Conservation (phyloP, 257 asterid species). For the Ilex aquifolium region DNA sequence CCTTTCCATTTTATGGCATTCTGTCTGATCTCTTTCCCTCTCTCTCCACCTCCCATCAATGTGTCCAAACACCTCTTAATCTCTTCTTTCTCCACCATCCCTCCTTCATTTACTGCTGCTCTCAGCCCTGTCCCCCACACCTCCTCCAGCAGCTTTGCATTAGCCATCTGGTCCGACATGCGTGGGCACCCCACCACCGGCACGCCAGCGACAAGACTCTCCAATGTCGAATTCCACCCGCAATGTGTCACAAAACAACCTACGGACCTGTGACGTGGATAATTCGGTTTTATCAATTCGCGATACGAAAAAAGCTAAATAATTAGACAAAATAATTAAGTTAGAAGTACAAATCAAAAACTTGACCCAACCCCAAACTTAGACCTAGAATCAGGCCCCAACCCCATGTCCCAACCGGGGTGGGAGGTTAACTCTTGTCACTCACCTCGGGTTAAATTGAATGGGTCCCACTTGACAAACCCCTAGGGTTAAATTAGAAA, state of each 20-base stretch:
- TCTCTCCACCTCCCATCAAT: slow-evolving; percentile 14
- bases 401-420: too few species aligned
- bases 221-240: slow-evolving; percentile 66
- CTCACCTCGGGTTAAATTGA: too few species aligned
- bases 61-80: slow-evolving; percentile 40
- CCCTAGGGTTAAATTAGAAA: too few species aligned
- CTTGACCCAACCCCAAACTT: too few species aligned
- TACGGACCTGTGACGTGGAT: slow-evolving; percentile 11
- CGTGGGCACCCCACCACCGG: slow-evolving; percentile 45
- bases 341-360: too few species aligned
- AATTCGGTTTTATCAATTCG: too few species aligned
- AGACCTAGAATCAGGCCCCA: too few species aligned
- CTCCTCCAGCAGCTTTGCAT: slow-evolving; percentile 47
- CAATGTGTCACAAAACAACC: slow-evolving; percentile 61
- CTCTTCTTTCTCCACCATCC: slow-evolving; percentile 40
- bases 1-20: neutral
- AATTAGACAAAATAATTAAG: too few species aligned
- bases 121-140: slow-evolving; percentile 49
- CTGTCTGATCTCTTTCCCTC: neutral
- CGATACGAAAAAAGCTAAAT: too few species aligned
- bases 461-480: too few species aligned
- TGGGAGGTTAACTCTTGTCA: too few species aligned
- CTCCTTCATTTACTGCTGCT: slow-evolving; percentile 19
- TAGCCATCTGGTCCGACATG: slow-evolving; percentile 49
- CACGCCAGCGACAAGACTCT: slow-evolving; percentile 38